phyloP scores from a whole-genome alignment of 2,329 filamentous ascomycete species.

The Colletotrichum endophyticum region DNA sequence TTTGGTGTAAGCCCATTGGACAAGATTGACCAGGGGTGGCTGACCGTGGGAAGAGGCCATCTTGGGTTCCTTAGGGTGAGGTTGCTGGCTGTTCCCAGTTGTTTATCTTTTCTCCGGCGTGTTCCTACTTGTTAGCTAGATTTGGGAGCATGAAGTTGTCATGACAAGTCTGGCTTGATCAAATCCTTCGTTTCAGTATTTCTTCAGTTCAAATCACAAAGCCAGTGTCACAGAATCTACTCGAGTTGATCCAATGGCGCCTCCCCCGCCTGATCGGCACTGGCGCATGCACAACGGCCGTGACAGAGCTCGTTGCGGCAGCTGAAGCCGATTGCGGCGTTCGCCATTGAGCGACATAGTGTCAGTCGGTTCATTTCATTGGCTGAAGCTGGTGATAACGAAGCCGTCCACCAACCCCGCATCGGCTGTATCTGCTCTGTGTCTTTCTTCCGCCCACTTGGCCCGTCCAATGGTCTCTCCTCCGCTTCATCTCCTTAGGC shows the following conservation, averaged over 20 bases:
- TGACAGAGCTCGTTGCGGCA: not conserved
- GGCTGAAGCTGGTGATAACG: not conserved
- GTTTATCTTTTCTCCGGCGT: not conserved
- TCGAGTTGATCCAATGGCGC: not conserved
- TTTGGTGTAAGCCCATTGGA: constrained; percentile 21
- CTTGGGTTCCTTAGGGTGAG: not conserved
- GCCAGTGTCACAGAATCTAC: not conserved
- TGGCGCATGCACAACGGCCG: constrained; percentile 5
- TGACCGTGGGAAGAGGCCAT: not conserved
- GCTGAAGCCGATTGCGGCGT: constrained; percentile 4
- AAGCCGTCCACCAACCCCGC: not conserved
- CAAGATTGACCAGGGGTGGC: not conserved
- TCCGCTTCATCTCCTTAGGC: too few relatives aligned
- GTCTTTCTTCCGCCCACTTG: not conserved
- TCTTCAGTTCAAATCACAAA: not conserved
- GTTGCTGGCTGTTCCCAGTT: not conserved
- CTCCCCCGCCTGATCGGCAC: constrained; percentile 1
- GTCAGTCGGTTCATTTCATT: not conserved
- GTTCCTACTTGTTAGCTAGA: not conserved
- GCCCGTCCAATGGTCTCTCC: not conserved
- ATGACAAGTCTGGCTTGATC: not conserved
- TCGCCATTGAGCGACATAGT: not conserved
- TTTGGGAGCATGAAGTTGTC: not conserved
- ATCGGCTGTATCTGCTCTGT: not conserved
- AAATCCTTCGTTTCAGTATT: rapidly evolving